Conservation (phyloP, 495 filamentous ascomycete genomes). For the Penicillium malachiteum region DNA sequence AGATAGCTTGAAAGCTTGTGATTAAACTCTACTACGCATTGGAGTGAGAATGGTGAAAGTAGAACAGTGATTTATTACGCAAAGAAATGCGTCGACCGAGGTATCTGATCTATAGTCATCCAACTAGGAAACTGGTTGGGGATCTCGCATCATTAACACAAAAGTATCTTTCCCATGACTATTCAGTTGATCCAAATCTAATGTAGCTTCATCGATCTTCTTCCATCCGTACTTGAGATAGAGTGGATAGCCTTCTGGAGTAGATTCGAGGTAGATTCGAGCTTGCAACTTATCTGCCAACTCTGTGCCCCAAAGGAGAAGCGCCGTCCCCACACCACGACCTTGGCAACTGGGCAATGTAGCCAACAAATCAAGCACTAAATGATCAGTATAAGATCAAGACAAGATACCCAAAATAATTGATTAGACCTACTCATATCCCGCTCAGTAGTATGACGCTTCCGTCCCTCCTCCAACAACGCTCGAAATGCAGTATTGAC, state of each 20-base stretch:
- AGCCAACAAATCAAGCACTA: slow-evolving; percentile 46
- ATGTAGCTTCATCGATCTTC: slow-evolving; percentile 33
- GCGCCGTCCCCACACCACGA: slow-evolving; percentile 45
- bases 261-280: slow-evolving; percentile 55
- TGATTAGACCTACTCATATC: slow-evolving; percentile 25
- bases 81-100: no score
- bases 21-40: no score
- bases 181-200: slow-evolving; percentile 34
- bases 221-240: slow-evolving; percentile 56
- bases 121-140: background rate
- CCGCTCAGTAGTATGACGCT: slow-evolving; percentile 14
- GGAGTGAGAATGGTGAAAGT: no score
- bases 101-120: background rate
- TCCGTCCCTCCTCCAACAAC: slow-evolving; percentile 15
- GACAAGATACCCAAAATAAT: background rate
- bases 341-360: slow-evolving; percentile 48
- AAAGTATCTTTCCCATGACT: slow-evolving; percentile 13
- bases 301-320: slow-evolving; percentile 50
- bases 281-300: slow-evolving; percentile 48
- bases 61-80: no score
- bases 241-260: slow-evolving; percentile 48
- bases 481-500: slow-evolving; percentile 14
- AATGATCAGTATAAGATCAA: background rate
- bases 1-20: no score
- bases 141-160: slow-evolving; percentile 27